Evolutionary conservation across 192 early-diverging fungal species (phyloP), one percentile per base, ranked within the genome.

Genomic region (Linnemannia hyalina): DNA sequence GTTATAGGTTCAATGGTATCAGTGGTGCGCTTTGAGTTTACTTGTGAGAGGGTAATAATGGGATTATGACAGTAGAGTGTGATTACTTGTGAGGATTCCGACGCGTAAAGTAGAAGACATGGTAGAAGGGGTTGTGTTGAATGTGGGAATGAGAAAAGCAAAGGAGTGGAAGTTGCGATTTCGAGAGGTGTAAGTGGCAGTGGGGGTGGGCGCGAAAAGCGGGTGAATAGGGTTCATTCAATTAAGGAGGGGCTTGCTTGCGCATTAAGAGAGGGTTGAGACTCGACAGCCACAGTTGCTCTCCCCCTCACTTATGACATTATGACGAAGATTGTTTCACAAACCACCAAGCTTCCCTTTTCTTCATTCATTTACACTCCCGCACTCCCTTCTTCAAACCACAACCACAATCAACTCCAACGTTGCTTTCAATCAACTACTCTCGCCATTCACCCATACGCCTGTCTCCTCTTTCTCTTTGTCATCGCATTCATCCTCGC

Each of bases 21-120:
- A 78, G 76, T 11, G 29, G 49, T 22, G 16, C 18, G 4, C 49
- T 16, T 52, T 4, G 32, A 15, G 1, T 49, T 22, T 52, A 6
- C 5, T 40, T 4, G 10, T 20, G 29, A 29, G 40, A 52, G 54
- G n/a, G 13, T 10, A 26, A 3, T 32, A 65, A 32, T 2, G 11
- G 47, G n/a, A 26, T 8, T 46, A 46, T 3, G 11, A 46, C 41
- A n/a, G 49, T 23, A 40, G 46, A 15, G 42, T n/a, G n/a, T 4
- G 52, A 49, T 74, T 86, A 86, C 84, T 86, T 36, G 84, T 86
- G 63, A 86, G 79, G 29, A 86, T 76, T 68, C 84, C 84, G 7
- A 86, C 84, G 44, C 84, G 79, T 38, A 86, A 29, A 49, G 70
- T 36, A 22, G 77, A 72, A 16, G 42, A 41, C 38, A 78, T 52